These are phyloP conservation scores for Coleophoma crateriformis DNA, from an alignment of 2,329 filamentous ascomycete genomes.

Conservation along the genomic window DNA sequence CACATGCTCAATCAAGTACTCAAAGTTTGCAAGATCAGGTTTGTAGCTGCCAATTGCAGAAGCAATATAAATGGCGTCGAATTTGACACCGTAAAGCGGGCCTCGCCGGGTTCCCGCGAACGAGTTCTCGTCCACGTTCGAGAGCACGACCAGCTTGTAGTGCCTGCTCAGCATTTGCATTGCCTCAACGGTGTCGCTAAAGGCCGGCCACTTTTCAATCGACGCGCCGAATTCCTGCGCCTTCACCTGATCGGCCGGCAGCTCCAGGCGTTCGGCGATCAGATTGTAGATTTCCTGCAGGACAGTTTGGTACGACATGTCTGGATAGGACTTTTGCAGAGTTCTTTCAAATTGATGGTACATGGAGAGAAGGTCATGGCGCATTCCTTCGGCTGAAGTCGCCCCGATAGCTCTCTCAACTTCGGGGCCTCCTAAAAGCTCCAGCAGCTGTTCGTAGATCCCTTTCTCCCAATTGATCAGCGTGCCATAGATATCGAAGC, in stretches of 20 bases:
- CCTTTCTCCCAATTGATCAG: slow-evolving; percentile 70
- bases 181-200: slow-evolving; percentile 39
- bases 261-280: background rate
- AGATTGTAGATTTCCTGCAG: background rate
- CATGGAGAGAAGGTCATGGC: background rate
- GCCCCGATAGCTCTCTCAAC: background rate
- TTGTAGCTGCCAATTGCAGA: slow-evolving; percentile 68
- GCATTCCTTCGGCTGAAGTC: background rate
- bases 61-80: slow-evolving; percentile 61
- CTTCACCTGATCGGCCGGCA: slow-evolving; percentile 8
- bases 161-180: slow-evolving; percentile 32
- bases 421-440: background rate
- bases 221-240: slow-evolving; percentile 32
- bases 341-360: background rate
- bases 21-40: slow-evolving; percentile 59
- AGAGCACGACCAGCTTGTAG: slow-evolving; percentile 46
- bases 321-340: background rate
- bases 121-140: slow-evolving; percentile 48
- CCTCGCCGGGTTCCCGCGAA: slow-evolving; percentile 39
- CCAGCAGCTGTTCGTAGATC: slow-evolving; percentile 43
- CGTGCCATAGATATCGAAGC: slow-evolving; percentile 76
- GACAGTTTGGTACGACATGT: background rate
- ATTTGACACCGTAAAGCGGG: slow-evolving; percentile 38
- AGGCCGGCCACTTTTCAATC: slow-evolving; percentile 38
- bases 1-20: slow-evolving; percentile 52